Evolutionary conservation across 306 rosid species (phyloP), one percentile per base, ranked within the genome.

Genomic region (Myrica gale): DNA sequence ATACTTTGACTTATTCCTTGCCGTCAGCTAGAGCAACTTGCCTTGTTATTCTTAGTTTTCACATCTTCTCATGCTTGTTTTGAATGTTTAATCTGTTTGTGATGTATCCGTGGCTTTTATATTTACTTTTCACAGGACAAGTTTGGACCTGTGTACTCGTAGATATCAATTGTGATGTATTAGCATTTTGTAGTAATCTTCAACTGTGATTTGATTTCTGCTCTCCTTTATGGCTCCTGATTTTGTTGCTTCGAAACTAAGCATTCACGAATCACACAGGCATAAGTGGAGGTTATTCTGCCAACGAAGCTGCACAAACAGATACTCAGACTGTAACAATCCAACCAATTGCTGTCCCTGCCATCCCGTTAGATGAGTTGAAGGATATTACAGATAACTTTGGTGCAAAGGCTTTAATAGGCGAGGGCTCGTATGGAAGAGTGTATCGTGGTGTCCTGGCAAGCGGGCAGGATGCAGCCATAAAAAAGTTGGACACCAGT

Each of bases 381-480:
- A 92, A 76, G 81, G 84, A 86, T 51, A 57, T 89, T 68, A 90
- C 97, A 2, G 93, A 87, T 82, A 88, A 82, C 82, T 92, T 90
- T 83, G 89, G 91, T 44, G 26, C 84, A n/a, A 88, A 87, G 66
- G 75, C 80, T 70, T 85, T 88, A 80, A 80, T 92, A 44, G 93
- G 96, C 2, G 97, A 92, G 85, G 97, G 97, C 68, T 87, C 97
- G 5, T 92, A 88, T 68, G 96, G 97, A 65, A 88, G 82, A 84
- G 96, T 90, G 46, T 92, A 88, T 74, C 72, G 62, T n/a, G 93
- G 85, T 11, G 73, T 72, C 75, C 75, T 92, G 67, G 78, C 70
- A 73, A 79, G 81, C 68, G 97, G 88, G 57, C 89, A 81, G 10
- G 84, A 73, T 68, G 90, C 87, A 70, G 93, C 90, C 61, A 82